A percentile compares a stretch with the other conserved stretches of the same genome.
Conservation (phyloP, 106 monocot genomes). For the Chionographis japonica region DNA sequence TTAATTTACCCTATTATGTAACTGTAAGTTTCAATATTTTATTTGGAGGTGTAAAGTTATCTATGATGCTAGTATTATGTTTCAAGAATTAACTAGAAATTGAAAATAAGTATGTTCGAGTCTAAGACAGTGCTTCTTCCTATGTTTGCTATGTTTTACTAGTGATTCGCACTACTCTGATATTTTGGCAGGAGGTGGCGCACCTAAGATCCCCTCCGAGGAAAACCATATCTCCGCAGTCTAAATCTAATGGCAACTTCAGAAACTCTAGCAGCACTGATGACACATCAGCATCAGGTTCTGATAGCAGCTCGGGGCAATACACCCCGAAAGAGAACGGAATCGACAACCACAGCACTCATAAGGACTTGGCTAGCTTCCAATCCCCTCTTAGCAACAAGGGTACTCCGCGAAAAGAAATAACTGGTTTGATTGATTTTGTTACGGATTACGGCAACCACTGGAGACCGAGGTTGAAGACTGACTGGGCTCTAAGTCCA, state of each 20-base stretch:
- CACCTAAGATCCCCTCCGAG: conserved; percentile 29
- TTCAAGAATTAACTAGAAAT: too few relatives aligned
- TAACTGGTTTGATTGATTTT: conserved; percentile 18
- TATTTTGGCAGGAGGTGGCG: conserved; percentile 30
- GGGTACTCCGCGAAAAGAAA: conserved; percentile 27
- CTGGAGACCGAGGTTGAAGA: conserved; percentile 3
- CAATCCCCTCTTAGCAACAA: conserved; percentile 44
- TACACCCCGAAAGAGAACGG: conserved; percentile 48
- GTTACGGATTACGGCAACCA: too few relatives aligned
- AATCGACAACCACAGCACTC: conserved; percentile 18
- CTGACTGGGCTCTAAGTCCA: conserved; percentile 58
- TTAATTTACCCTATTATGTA: too few relatives aligned
- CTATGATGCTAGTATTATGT: too few relatives aligned
- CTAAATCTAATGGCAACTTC: conserved; percentile 37
- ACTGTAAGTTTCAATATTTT: too few relatives aligned
- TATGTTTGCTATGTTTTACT: too few relatives aligned
- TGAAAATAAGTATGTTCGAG: too few relatives aligned
- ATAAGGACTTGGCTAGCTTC: conserved; percentile 23
- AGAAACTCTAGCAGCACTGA: conserved; percentile 67
- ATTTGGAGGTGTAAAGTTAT: too few relatives aligned
- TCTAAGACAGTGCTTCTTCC: too few relatives aligned
- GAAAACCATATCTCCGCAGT: conserved; percentile 22
- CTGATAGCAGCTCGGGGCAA: conserved; percentile 62
- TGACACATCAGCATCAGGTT: conserved; percentile 58
- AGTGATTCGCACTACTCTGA: background rate